These are phyloP conservation scores for Sporothrix inflata DNA, from an alignment of 2,329 filamentous ascomycete genomes.

Conservation along the genomic window DNA sequence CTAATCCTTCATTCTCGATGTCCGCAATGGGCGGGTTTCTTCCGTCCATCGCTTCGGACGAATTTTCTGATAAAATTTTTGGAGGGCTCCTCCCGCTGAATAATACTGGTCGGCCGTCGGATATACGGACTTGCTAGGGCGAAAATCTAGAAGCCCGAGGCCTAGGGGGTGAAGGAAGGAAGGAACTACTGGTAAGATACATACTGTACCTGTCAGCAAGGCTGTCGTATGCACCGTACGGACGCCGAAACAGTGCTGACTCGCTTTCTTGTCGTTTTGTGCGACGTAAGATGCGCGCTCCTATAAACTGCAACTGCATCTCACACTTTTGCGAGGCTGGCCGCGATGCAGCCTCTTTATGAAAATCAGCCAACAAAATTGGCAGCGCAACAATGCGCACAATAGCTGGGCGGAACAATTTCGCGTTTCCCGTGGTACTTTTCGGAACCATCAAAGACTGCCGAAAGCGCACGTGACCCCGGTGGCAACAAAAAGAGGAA, in stretches of 20 bases:
- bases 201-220: slow-evolving; percentile 12
- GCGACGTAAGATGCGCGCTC: not conserved
- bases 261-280: not conserved
- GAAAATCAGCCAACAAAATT: not conserved
- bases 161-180: too few relatives aligned
- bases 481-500: not conserved
- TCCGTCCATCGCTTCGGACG: not conserved
- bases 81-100: not conserved
- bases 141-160: too few relatives aligned
- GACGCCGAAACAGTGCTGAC: not conserved
- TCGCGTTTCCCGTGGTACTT: not conserved
- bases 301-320: not conserved
- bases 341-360: not conserved
- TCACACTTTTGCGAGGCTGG: not conserved
- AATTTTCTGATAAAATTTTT: slow-evolving; percentile 2
- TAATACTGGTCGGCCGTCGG: not conserved
- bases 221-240: not conserved
- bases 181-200: too few relatives aligned
- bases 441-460: not conserved
- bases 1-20: not conserved
- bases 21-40: not conserved
- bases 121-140: slow-evolving; percentile 13
- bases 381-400: not conserved
- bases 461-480: not conserved
- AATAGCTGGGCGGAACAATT: not conserved